Percentiles rank a stretch among this genome's conserved stretches.
phyloP scores from a whole-genome alignment of 305 asterid genomes.

The Fraxinus nigra region DNA sequence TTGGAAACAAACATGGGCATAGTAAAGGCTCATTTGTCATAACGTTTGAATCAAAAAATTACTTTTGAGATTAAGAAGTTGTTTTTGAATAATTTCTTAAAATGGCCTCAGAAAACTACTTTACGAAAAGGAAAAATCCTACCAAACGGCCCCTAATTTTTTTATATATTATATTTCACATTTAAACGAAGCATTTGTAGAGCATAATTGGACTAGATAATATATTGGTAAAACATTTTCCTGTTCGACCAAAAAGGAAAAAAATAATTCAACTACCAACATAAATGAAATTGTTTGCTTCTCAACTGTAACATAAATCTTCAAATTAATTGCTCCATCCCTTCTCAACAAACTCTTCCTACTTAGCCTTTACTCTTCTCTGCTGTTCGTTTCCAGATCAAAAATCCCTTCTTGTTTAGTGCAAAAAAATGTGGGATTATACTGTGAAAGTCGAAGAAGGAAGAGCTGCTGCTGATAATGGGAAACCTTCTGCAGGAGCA shows the following conservation, averaged over 20 bases:
- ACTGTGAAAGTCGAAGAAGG: conserved; percentile 67
- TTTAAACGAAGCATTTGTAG: neutral
- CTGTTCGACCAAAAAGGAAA: neutral
- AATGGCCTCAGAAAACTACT: neutral
- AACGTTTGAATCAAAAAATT: too few relatives aligned
- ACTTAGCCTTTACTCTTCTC: neutral
- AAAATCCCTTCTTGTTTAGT: neutral
- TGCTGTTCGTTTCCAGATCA: neutral
- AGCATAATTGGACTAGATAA: neutral
- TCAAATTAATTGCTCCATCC: neutral
- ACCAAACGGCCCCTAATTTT: neutral
- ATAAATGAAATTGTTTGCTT: neutral
- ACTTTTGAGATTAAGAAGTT: neutral
- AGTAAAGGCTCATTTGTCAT: neutral
- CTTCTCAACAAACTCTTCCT: neutral
- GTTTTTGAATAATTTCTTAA: too few relatives aligned
- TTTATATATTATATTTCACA: neutral
- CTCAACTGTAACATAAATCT: neutral
- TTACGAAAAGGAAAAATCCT: neutral
- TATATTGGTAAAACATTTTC: neutral
- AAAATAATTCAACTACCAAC: neutral
- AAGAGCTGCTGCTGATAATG: conserved; percentile 30
- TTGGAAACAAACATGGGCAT: too few relatives aligned
- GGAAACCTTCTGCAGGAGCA: conserved; percentile 75
- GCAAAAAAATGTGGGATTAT: conserved; percentile 41